Percentiles rank a stretch among this genome's conserved stretches.
Evolutionary conservation across 495 filamentous ascomycete genomes (phyloP).

Genomic region (Lasiosphaeris hirsuta): DNA sequence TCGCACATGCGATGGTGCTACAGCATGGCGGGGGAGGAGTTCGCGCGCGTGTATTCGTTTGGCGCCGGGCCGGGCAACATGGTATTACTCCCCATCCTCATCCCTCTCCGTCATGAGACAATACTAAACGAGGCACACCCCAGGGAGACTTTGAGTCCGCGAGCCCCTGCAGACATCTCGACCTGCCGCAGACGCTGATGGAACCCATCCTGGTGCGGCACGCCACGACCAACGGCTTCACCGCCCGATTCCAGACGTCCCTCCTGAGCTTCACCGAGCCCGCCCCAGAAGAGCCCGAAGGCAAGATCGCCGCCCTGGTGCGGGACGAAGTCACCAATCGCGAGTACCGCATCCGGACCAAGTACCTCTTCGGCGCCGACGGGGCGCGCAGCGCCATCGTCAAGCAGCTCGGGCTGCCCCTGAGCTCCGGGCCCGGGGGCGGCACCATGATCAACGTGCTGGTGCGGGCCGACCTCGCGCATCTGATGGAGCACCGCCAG

Average conservation of each 20-base stretch:
- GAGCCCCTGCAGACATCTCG: slow-evolving; percentile 40
- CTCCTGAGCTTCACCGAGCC: slow-evolving; percentile 28
- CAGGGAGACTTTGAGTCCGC: slow-evolving; percentile 50
- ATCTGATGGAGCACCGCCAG: slow-evolving; percentile 40
- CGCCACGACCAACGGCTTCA: slow-evolving; percentile 36
- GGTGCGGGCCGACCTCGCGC: slow-evolving; percentile 47
- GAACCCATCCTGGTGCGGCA: slow-evolving; percentile 46
- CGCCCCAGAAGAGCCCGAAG: slow-evolving; percentile 7
- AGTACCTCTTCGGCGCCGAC: slow-evolving; percentile 55
- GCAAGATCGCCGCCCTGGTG: slow-evolving; percentile 31
- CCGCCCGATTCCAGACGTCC: slow-evolving; percentile 36
- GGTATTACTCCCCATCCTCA: slow-evolving; percentile 15
- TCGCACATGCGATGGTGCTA: slow-evolving; percentile 48
- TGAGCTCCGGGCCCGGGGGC: slow-evolving; percentile 37
- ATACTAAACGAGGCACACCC: not conserved
- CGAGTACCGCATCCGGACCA: slow-evolving; percentile 41
- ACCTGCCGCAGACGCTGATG: slow-evolving; percentile 46
- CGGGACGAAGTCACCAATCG: slow-evolving; percentile 37
- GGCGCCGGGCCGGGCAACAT: slow-evolving; percentile 44
- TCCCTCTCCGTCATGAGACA: not conserved
- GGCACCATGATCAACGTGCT: slow-evolving; percentile 48
- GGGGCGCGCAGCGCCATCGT: slow-evolving; percentile 46
- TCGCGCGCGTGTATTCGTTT: slow-evolving; percentile 45
- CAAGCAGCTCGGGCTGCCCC: slow-evolving; percentile 38
- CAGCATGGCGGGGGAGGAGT: slow-evolving; percentile 52